These are phyloP conservation scores for Striga asiatica DNA, from an alignment of 257 asterid species.

Conservation along the genomic window DNA sequence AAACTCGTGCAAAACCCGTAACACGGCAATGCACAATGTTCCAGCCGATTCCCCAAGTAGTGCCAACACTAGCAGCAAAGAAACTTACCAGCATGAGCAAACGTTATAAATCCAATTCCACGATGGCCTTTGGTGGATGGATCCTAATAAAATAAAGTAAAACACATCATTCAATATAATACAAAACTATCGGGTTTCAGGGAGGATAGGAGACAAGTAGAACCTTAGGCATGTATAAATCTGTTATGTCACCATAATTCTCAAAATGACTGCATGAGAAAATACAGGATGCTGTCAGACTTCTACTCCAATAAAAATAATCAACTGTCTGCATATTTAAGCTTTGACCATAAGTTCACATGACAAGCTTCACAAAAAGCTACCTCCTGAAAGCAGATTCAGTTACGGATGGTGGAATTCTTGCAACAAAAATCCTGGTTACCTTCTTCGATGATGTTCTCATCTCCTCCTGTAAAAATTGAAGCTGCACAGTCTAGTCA, in stretches of 20 bases:
- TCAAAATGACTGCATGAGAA: slow-evolving; percentile 73
- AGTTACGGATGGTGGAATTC: slow-evolving; percentile 77
- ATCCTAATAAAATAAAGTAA: slow-evolving; percentile 41
- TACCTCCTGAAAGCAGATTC: slow-evolving; percentile 88
- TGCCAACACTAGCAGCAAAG: slow-evolving; percentile 6
- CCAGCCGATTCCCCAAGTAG: not conserved
- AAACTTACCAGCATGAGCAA: slow-evolving; percentile 61
- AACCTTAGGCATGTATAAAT: slow-evolving; percentile 98
- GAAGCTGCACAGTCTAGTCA: no score
- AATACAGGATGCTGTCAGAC: slow-evolving; percentile 13
- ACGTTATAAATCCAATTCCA: slow-evolving; percentile 95
- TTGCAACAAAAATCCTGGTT: slow-evolving; percentile 89
- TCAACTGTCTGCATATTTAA: not conserved
- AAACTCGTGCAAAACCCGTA: slow-evolving; percentile 10
- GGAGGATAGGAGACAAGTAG: slow-evolving; percentile 6
- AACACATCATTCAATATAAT: not conserved
- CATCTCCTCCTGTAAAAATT: slow-evolving; percentile 86
- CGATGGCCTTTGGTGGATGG: slow-evolving; percentile 88
- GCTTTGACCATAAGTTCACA: not conserved
- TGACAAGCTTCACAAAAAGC: not conserved
- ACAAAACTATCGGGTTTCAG: not conserved
- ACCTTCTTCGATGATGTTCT: slow-evolving; percentile 87
- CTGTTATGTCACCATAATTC: slow-evolving; percentile 82
- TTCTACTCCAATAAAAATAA: not conserved
- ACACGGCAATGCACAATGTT: not conserved